phyloP scores from a whole-genome alignment of 768 basidiomycete genomes.

The Serendipita sp. region DNA sequence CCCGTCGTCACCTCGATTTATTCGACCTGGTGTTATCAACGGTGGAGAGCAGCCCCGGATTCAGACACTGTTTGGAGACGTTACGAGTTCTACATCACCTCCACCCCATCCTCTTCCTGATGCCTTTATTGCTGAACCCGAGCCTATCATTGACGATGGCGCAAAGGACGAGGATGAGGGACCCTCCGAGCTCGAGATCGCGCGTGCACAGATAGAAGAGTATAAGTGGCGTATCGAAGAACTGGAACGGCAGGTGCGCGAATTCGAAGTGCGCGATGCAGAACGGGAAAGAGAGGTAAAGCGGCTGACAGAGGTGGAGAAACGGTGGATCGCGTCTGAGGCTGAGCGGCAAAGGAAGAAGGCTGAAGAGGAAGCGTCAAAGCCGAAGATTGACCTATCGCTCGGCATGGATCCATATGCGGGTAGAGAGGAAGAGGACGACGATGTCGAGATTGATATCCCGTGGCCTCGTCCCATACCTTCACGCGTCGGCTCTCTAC shows the following conservation, averaged over 20 bases:
- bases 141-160: not conserved
- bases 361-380: not conserved
- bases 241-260: constrained; percentile 19
- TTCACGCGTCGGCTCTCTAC: not conserved
- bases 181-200: constrained; percentile 14
- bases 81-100: not conserved
- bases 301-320: not conserved
- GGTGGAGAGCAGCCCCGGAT: constrained; percentile 18
- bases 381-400: not conserved
- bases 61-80: not conserved
- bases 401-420: not conserved
- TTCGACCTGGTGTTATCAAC: constrained; percentile 3
- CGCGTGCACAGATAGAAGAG: constrained; percentile 17
- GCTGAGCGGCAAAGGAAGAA: not conserved
- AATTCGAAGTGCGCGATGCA: constrained; percentile 17
- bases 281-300: not conserved
- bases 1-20: not conserved
- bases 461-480: not conserved
- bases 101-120: not conserved
- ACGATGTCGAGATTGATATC: not conserved
- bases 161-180: not conserved
- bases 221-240: constrained; percentile 19
- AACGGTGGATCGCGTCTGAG: not conserved
- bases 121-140: constrained; percentile 6
- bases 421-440: not conserved